A percentile compares a stretch with the other conserved stretches of the same genome.
Conservation (phyloP, 2,329 filamentous ascomycete genomes). For the Madurella mycetomatis region DNA sequence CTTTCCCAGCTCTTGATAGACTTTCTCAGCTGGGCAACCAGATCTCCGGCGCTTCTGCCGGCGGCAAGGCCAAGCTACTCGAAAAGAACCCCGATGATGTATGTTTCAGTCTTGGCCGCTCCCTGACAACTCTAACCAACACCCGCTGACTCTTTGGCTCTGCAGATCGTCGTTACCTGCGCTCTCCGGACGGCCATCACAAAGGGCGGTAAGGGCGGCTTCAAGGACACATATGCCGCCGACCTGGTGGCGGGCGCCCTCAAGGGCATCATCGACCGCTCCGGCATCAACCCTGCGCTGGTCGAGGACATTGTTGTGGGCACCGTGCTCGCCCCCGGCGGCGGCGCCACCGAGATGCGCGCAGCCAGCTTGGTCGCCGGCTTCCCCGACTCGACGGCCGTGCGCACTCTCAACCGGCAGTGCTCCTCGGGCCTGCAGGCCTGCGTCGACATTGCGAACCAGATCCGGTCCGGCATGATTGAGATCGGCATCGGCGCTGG, state of each 20-base stretch:
- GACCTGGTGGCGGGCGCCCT: conserved; percentile 84
- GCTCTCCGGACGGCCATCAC: conserved; percentile 89
- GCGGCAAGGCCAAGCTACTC: conserved; percentile 52
- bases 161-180: conserved; percentile 80
- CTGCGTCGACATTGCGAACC: conserved; percentile 89
- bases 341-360: conserved; percentile 94
- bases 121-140: not conserved
- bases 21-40: conserved; percentile 59
- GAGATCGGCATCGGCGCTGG: conserved; percentile 91
- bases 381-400: conserved; percentile 79
- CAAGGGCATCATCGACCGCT: conserved; percentile 75
- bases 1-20: conserved; percentile 48
- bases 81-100: conserved; percentile 66
- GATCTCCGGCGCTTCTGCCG: conserved; percentile 41
- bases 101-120: conserved; percentile 23
- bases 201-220: conserved; percentile 85
- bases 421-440: conserved; percentile 92
- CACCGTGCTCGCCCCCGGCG: conserved; percentile 84
- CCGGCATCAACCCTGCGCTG: conserved; percentile 78
- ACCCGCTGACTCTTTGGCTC: conserved; percentile 25
- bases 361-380: conserved; percentile 86
- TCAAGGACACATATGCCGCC: conserved; percentile 88
- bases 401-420: conserved; percentile 86
- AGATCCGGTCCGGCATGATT: conserved; percentile 87
- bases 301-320: conserved; percentile 94